Evolutionary conservation across 2,329 filamentous ascomycete species (phyloP), one percentile per base, ranked within the genome.

Genomic region (Dothidotthia symphoricarpi): DNA sequence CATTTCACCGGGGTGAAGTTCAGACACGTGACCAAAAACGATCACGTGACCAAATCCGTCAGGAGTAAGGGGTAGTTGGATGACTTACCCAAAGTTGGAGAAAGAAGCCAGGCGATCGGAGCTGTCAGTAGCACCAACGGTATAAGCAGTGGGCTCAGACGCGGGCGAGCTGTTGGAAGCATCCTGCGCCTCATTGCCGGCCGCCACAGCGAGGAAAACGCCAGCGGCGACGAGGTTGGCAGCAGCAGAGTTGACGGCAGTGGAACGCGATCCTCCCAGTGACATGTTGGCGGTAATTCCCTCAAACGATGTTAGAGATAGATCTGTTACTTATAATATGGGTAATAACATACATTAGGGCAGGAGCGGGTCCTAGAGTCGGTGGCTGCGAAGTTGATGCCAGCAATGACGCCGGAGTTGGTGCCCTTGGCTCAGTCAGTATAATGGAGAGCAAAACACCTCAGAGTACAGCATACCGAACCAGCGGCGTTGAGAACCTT

Each of bases 71-170:
- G n/a, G n/a, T n/a, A n/a, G n/a, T n/a, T n/a, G n/a, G n/a, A n/a
- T n/a, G n/a, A n/a, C n/a, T n/a, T n/a, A n/a, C n/a, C 68, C 69
- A 37, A 53, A 70, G 57, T 72, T 72, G 37, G 57, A 62, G 57
- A 69, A 71, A 13, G 49, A 53, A 8, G 69, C 66, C 14, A 61
- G 52, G 1, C 30, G 28, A 49, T 70, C 63, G 15, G 49, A 53
- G 47, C 47, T 62, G 43, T 70, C 66, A 6, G 59, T 68, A 2
- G 68, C 68, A 43, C 63, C 67, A 26, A 70, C 67, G 28, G 67
- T 69, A 53, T 60, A 66, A 16, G 60, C 69, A 10, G 56, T 56
- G 6, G 64, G 29, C 39, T 67, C 66, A 14, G 64, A 67, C 6
- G 67, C 67, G 19, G 68, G 68, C 15, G 65, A 69, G 16, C 42